Conservation (phyloP, 306 rosid genomes). For the Luffa acutangula region DNA sequence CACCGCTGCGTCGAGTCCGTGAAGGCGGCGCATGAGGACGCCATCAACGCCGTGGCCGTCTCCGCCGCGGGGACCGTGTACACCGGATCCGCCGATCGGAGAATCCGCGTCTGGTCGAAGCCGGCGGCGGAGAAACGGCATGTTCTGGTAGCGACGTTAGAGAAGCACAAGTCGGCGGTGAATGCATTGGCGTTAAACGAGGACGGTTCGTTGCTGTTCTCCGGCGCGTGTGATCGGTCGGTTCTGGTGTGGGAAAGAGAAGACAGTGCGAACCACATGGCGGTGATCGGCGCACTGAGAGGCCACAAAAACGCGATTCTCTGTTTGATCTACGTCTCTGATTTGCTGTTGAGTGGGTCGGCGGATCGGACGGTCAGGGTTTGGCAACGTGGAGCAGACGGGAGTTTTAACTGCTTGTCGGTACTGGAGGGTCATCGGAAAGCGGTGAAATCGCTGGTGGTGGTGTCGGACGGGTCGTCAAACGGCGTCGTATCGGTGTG, state of each 20-base stretch:
- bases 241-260: conserved; percentile 91
- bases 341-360: conserved; percentile 63
- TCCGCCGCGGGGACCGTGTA: conserved; percentile 62
- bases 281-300: conserved; percentile 70
- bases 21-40: conserved; percentile 81
- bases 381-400: conserved; percentile 53
- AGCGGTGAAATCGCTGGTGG: conserved; percentile 72
- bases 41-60: conserved; percentile 69
- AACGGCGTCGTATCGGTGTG: conserved; percentile 42
- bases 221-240: conserved; percentile 87
- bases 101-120: conserved; percentile 66
- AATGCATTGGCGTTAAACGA: conserved; percentile 73
- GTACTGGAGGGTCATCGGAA: conserved; percentile 54
- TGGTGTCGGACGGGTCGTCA: conserved; percentile 8
- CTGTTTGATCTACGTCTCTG: conserved; percentile 48
- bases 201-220: conserved; percentile 68
- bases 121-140: conserved; percentile 41
- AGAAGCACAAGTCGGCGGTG: conserved; percentile 74
- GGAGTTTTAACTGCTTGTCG: conserved; percentile 43
- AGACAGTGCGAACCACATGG: conserved; percentile 77
- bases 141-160: conserved; percentile 56
- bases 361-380: conserved; percentile 89
- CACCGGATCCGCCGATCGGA: conserved; percentile 67
- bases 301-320: conserved; percentile 71
- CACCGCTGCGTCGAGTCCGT: conserved; percentile 66